These are phyloP conservation scores for Hymenoscyphus linearis DNA, from an alignment of 2,329 filamentous ascomycete species.

Conservation along the genomic window DNA sequence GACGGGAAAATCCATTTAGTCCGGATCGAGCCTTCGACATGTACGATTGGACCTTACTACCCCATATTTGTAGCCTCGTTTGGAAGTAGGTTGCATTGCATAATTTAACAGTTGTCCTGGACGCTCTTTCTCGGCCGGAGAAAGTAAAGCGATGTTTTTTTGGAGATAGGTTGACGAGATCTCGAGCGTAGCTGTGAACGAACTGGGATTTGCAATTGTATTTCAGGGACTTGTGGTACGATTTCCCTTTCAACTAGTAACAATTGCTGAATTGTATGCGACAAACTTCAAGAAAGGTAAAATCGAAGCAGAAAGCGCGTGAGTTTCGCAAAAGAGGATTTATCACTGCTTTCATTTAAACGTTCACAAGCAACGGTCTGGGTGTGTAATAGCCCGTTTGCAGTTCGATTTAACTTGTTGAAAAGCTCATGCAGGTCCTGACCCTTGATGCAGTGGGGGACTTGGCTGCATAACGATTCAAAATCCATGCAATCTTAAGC, in stretches of 20 bases:
- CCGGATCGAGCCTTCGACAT: not conserved
- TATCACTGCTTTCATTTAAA: not conserved
- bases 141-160: not conserved
- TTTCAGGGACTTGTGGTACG: not conserved
- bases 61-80: not conserved
- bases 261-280: not conserved
- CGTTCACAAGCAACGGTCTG: not conserved
- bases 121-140: not conserved
- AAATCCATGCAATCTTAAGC: not conserved
- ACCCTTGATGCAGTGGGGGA: slow-evolving; percentile 3
- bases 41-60: not conserved
- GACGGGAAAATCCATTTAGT: not conserved
- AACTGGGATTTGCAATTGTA: not conserved
- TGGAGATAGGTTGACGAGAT: not conserved
- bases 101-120: not conserved
- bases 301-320: not conserved
- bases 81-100: not conserved
- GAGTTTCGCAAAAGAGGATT: not conserved
- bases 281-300: not conserved
- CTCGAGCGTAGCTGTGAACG: not conserved
- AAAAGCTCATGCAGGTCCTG: slow-evolving; percentile 4
- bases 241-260: not conserved
- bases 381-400: not conserved
- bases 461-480: not conserved
- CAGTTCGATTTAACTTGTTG: slow-evolving; percentile 1